phyloP scores from a whole-genome alignment of 2,329 filamentous ascomycete genomes.

The Arthroderma sp. region DNA sequence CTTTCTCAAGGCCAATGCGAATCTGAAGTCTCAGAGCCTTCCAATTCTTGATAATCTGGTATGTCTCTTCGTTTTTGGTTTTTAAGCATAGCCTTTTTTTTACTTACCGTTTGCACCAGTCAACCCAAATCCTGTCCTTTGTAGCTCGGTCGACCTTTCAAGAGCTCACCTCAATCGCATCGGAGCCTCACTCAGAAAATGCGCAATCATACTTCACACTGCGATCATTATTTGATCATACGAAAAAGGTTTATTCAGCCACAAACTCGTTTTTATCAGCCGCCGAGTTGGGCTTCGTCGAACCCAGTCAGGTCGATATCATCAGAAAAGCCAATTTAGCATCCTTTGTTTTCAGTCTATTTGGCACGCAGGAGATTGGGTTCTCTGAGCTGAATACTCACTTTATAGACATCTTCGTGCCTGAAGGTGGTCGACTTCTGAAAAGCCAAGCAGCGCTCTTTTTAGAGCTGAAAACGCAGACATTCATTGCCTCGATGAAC shows the following conservation, averaged over 20 bases:
- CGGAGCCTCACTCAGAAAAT: slow-evolving; percentile 40
- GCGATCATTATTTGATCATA: slow-evolving; percentile 50
- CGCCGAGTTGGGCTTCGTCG: slow-evolving; percentile 39
- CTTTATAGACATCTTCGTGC: slow-evolving; percentile 52
- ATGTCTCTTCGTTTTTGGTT: slow-evolving; percentile 16
- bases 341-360: slow-evolving; percentile 50
- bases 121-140: slow-evolving; percentile 45
- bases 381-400: slow-evolving; percentile 51
- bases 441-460: slow-evolving; percentile 49
- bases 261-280: slow-evolving; percentile 44
- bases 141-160: slow-evolving; percentile 44
- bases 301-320: slow-evolving; percentile 42
- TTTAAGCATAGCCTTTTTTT: slow-evolving; percentile 5
- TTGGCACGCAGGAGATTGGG: slow-evolving; percentile 50
- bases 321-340: slow-evolving; percentile 53
- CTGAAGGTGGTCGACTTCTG: slow-evolving; percentile 43
- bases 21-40: slow-evolving; percentile 45
- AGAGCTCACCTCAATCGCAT: slow-evolving; percentile 45
- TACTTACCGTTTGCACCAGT: slow-evolving; percentile 24
- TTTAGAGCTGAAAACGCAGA: slow-evolving; percentile 54
- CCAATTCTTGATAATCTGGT: slow-evolving; percentile 50
- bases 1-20: slow-evolving; percentile 31
- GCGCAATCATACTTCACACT: slow-evolving; percentile 50
- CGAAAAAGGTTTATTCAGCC: slow-evolving; percentile 47
- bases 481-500: slow-evolving; percentile 49